These are phyloP conservation scores for Trichomonas gallinae DNA, from an alignment of 208 protist genomes.

Conservation along the genomic window DNA sequence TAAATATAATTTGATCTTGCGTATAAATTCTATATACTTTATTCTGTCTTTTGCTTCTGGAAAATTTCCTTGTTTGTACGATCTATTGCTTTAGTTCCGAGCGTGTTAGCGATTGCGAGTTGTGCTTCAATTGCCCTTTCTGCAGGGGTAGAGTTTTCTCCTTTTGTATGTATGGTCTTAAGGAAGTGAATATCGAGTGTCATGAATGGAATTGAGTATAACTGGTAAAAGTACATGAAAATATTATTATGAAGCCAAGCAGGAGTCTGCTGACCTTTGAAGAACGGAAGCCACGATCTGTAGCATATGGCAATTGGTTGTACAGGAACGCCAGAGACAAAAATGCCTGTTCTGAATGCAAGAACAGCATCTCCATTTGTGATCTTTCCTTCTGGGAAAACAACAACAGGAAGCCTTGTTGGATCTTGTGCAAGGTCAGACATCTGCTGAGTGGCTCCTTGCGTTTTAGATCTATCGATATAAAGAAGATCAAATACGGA, in stretches of 20 bases:
- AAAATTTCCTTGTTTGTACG: constrained; percentile 2
- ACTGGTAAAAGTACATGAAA: not conserved
- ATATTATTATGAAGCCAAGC: not conserved
- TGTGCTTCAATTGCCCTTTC: not conserved
- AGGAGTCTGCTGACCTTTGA: not conserved
- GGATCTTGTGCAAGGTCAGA: not conserved
- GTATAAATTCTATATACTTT: not conserved
- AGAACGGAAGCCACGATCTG: not conserved
- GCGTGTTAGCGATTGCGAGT: not conserved
- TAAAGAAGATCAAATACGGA: not conserved
- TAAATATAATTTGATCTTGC: too few relatives aligned
- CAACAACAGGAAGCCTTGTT: not conserved
- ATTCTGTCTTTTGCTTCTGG: not conserved
- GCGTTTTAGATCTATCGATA: not conserved
- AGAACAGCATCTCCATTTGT: not conserved
- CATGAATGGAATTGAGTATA: not conserved
- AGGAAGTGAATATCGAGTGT: not conserved
- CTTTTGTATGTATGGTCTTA: not conserved
- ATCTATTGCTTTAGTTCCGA: not conserved
- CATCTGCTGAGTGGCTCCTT: not conserved
- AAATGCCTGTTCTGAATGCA: not conserved
- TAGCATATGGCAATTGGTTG: not conserved
- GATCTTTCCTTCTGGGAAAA: constrained; percentile 18
- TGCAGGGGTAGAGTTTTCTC: not conserved
- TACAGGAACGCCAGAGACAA: not conserved